Evolutionary conservation across 495 filamentous ascomycete species (phyloP), one percentile per base, ranked within the genome.

Genomic region (Penicillium daleae): DNA sequence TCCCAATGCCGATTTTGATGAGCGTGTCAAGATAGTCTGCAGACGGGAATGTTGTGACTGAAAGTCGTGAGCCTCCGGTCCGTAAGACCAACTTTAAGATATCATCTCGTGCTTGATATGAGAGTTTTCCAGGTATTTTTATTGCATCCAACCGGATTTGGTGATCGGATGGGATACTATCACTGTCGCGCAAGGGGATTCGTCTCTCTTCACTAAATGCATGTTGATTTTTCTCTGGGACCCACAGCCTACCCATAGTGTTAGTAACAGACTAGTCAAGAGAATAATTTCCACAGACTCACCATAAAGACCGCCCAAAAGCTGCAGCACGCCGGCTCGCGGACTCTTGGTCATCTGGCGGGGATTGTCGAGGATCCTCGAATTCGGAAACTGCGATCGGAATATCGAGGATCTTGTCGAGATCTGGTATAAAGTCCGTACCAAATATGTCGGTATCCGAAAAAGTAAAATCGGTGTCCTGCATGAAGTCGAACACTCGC

Each of bases 1-100:
- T 84, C 0, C 80, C 79, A 17, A 89, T 72, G 13, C 86, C 88
- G 54, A 83, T 77, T 35, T 89, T 85, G n/a, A 87, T 82, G 54
- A 87, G 72, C 2, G 73, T 81, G 64, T 88, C 83, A 29, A 88
- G 78, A 6, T 83, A 71, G 33, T 84, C 81, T 3, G 78, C 72
- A 4, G 83, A 82, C 0, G 86, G 86, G 61, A 89, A 88, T 0
- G 83, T 78, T 4, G 83, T 78, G 0, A 86, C 78, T 2, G 84
- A 77, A 10, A 80, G 72, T 12, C 68, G 70, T 15, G 78, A 72
- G 26, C 72, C 81, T 29, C 65, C 70, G 21, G 65, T 72, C 8
- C 59, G 48, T 5, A 72, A 21, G 0, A 74, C 61, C 26, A 74
- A 26, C 19, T 70, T 66, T 21, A 74, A 68, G 42, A 74, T 66